Base-by-base conservation (phyloP, 768 basidiomycete genomes). In the Russula virescens region DNA sequence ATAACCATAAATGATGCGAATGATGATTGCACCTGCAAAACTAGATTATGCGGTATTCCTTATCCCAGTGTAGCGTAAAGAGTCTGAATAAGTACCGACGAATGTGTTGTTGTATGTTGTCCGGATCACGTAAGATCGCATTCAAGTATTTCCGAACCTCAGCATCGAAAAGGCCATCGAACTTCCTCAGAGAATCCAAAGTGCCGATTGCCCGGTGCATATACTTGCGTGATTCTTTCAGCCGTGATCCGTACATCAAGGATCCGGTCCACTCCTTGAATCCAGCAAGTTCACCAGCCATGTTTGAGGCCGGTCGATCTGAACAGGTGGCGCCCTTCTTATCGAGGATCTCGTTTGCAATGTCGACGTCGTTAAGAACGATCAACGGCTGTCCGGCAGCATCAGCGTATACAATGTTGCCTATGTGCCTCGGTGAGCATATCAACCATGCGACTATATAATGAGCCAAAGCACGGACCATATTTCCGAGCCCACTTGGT, bases 1-100 rank as follows among this genome's bases (percentile, higher is more conserved):
- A 42, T 68, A 67, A 7, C 71, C 71, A 48, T 71, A 69, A 5
- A 67, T 59, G 34, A 71, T 70, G 19, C 67, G 48, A 25, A 69
- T 21, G 40, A 68, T 69, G 21, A 67, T 60, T 11, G 61, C 40
- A 11, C 65, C 68, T 3, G 70, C 60, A 50, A 47, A 26, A 2
- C 60, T 61, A 47, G 21, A 23, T 21, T 18, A 13, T 25, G 4
- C 26, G 21, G 11, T 51, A n/a, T 49, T 19, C 19, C 43, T n/a
- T 13, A 31, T 23, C 21, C 23, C n/a, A 19, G 21, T 40, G 19
- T 9, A 28, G 14, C 18, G 8, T 11, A 43, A 16, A 42, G 13
- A 23, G 14, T 23, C 2, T 14, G 19, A 2, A 0, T 38, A 60
- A 45, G 42, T 26, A 47, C 59, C n/a, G 23, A n/a, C 51, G 51